Evolutionary conservation across 2,329 filamentous ascomycete genomes (phyloP).

Genomic region (Blastomyces emzantsi): DNA sequence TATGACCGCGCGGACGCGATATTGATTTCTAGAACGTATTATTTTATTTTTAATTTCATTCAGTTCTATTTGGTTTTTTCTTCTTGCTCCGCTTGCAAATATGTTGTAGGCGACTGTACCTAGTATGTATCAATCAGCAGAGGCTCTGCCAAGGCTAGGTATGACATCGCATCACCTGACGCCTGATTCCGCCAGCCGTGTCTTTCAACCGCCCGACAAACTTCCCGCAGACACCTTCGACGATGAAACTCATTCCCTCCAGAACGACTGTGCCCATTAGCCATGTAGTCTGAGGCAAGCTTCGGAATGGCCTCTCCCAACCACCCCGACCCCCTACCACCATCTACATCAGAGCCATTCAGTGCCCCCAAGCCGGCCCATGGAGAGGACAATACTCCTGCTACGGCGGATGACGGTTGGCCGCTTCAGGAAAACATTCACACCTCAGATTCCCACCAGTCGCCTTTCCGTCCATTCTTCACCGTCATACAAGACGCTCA

Average conservation of each 20-base stretch:
- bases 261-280: not conserved
- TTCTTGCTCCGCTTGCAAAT: not conserved
- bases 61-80: not conserved
- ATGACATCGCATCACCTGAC: too few relatives aligned
- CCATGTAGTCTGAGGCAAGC: not conserved
- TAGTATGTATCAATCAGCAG: too few relatives aligned
- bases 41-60: not conserved
- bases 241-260: not conserved
- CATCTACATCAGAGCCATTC: not conserved
- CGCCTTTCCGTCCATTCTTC: constrained; percentile 70
- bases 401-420: not conserved
- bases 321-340: not conserved
- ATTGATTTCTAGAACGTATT: not conserved
- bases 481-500: constrained; percentile 68
- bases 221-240: too few relatives aligned
- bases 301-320: not conserved
- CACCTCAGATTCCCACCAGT: constrained; percentile 22
- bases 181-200: too few relatives aligned
- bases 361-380: not conserved
- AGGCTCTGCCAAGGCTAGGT: too few relatives aligned
- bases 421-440: constrained; percentile 11
- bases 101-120: too few relatives aligned
- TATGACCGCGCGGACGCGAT: not conserved
- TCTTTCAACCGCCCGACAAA: too few relatives aligned
- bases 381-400: not conserved